Percentiles rank a stretch among this genome's conserved stretches.
phyloP scores from a whole-genome alignment of 768 basidiomycete species.

The Gymnopilus dilepis region DNA sequence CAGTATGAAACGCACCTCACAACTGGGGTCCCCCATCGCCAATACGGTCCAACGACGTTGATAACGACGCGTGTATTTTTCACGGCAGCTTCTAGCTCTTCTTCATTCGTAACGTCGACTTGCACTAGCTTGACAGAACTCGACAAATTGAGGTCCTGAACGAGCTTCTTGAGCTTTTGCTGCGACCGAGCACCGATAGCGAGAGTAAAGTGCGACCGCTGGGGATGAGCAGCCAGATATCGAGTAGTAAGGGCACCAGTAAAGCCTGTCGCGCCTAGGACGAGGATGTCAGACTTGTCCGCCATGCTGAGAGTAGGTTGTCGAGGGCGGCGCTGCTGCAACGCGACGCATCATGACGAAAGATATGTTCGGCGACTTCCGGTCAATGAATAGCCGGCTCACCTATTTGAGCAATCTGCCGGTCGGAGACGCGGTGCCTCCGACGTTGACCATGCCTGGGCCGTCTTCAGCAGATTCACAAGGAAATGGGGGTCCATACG shows the following conservation, averaged over 20 bases:
- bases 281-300: slow-evolving; percentile 55
- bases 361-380: not conserved
- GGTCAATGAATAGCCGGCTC: not conserved
- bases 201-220: slow-evolving; percentile 64
- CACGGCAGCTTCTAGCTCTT: slow-evolving; percentile 62
- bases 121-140: slow-evolving; percentile 50
- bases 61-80: slow-evolving; percentile 69
- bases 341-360: slow-evolving; percentile 2
- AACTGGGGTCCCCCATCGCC: slow-evolving; percentile 72
- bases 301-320: slow-evolving; percentile 28
- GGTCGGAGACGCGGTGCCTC: not conserved
- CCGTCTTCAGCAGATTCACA: too few species aligned
- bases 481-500: too few species aligned
- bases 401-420: not conserved
- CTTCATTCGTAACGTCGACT: slow-evolving; percentile 62
- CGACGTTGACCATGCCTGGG: too few species aligned
- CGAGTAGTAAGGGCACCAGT: slow-evolving; percentile 71
- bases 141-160: slow-evolving; percentile 50
- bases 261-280: slow-evolving; percentile 80
- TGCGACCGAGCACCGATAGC: slow-evolving; percentile 73
- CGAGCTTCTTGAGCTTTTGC: slow-evolving; percentile 60
- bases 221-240: slow-evolving; percentile 71
- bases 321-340: not conserved
- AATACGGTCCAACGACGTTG: slow-evolving; percentile 79
- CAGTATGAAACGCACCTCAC: slow-evolving; percentile 53